phyloP scores from a whole-genome alignment of 495 filamentous ascomycete species.

The Astrocystis sublimbata region DNA sequence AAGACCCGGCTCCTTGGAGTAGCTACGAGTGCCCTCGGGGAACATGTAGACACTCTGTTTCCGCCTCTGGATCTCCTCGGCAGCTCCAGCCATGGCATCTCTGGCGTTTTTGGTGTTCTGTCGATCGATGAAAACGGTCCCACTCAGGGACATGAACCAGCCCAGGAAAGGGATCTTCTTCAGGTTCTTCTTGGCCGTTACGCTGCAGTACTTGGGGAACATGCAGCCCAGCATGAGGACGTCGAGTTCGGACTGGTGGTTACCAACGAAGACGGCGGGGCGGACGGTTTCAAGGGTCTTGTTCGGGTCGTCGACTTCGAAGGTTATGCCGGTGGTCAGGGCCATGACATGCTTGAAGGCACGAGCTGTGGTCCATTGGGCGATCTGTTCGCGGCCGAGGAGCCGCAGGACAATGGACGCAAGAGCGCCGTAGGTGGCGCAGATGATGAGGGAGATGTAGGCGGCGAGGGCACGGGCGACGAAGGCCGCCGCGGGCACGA shows the following conservation, averaged over 20 bases:
- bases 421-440: conserved; percentile 76
- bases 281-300: conserved; percentile 63
- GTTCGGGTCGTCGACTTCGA: conserved; percentile 69
- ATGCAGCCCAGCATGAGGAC: conserved; percentile 83
- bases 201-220: conserved; percentile 88
- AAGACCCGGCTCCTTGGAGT: conserved; percentile 75
- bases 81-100: conserved; percentile 80
- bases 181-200: conserved; percentile 89
- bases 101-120: conserved; percentile 77
- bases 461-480: conserved; percentile 70
- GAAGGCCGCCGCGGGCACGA: conserved; percentile 62
- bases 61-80: conserved; percentile 69
- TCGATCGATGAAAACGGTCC: conserved; percentile 93
- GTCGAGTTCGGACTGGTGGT: conserved; percentile 95
- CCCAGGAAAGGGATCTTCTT: conserved; percentile 83
- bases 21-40: conserved; percentile 90
- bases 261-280: conserved; percentile 87
- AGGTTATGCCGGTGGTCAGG: conserved; percentile 72
- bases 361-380: conserved; percentile 83
- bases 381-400: conserved; percentile 68
- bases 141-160: conserved; percentile 92
- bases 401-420: conserved; percentile 71
- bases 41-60: conserved; percentile 92
- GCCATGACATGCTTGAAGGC: conserved; percentile 82
- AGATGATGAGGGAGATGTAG: conserved; percentile 64